Evolutionary conservation across 1,284 basidiomycete species (phyloP), one percentile per base, ranked within the genome.

Genomic region (Afroboletus lepidellus): DNA sequence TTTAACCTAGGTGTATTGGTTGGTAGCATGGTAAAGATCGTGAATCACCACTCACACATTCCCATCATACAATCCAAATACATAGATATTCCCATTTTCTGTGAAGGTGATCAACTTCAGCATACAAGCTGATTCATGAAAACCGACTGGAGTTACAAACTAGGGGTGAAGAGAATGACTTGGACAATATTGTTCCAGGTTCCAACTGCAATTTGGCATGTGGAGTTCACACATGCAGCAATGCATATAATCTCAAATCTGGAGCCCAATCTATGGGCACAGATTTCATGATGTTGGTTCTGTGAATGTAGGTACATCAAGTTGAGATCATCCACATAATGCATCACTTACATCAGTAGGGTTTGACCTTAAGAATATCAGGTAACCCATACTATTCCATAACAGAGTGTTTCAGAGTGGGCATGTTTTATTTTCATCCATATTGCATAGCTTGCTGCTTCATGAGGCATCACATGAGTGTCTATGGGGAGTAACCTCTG

Each of bases 161-260:
- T 53, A n/a, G 57, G 15, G 21, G 46, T 51, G 8, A 60, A 41
- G 1, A 24, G 8, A 7, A 59, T 46, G 29, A 60, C 38, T 16
- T 59, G 48, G n/a, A 60, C 9, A 0, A 23, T 20, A 8, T 37
- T 46, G 46, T 59, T 48, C 6, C 13, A 15, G 3, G 44, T 59
- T 18, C 57, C 48, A 2, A 59, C 9, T 2, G 8, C 57, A 43
- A 59, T 20, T 0, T 5, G 12, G 2, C 41, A 49, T 4, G 2
- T 42, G 29, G 3, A 44, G 21, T 33, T 53, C 11, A 2, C 50
- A 42, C 45, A 57, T 36, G 43, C 16, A 6, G 39, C 1, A 2
- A 58, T 9, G 23, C 48, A 58, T 5, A 48, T 59, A 5, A 58
- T 59, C 32, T 58, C 49, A 46, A 57, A 56, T 5, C 53, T 33